Conservation (phyloP, 768 basidiomycete species). For the Cyathus striatus region DNA sequence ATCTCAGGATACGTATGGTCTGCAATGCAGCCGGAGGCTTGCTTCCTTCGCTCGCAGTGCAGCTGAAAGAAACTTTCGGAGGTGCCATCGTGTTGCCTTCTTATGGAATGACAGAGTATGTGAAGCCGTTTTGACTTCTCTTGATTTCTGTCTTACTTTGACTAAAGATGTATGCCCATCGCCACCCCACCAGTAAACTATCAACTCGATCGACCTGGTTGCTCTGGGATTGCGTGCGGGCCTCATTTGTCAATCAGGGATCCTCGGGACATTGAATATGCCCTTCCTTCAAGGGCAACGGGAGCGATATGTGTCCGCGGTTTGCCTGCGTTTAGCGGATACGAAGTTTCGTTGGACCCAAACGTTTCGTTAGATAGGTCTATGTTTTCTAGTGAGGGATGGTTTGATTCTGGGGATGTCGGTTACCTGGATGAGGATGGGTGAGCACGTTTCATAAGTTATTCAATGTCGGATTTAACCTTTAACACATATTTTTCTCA, state of each 20-base stretch:
- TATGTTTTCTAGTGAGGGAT: slow-evolving; percentile 42
- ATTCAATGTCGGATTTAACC: neutral
- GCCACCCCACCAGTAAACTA: slow-evolving; percentile 38
- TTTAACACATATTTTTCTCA: slow-evolving; percentile 2
- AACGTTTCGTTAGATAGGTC: slow-evolving; percentile 40
- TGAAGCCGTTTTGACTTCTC: slow-evolving; percentile 3
- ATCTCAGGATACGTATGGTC: slow-evolving; percentile 37
- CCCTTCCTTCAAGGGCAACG: slow-evolving; percentile 30
- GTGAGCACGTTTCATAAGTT: slow-evolving; percentile 12
- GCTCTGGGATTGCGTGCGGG: slow-evolving; percentile 44
- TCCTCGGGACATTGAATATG: slow-evolving; percentile 27
- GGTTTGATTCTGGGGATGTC: slow-evolving; percentile 48
- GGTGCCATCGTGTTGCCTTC: slow-evolving; percentile 52
- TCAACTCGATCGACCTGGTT: slow-evolving; percentile 38
- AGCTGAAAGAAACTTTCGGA: slow-evolving; percentile 43
- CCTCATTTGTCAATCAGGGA: slow-evolving; percentile 39
- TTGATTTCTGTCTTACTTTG: slow-evolving; percentile 3
- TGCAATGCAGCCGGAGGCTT: slow-evolving; percentile 50
- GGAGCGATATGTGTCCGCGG: slow-evolving; percentile 55
- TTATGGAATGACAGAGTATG: slow-evolving; percentile 54
- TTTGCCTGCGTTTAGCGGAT: slow-evolving; percentile 46
- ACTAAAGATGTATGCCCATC: slow-evolving; percentile 42
- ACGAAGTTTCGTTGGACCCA: slow-evolving; percentile 39
- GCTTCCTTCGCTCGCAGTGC: slow-evolving; percentile 43
- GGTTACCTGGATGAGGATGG: slow-evolving; percentile 44